phyloP scores from a whole-genome alignment of 805 yeast genomes.

The Spencermartinsiella europaea region DNA sequence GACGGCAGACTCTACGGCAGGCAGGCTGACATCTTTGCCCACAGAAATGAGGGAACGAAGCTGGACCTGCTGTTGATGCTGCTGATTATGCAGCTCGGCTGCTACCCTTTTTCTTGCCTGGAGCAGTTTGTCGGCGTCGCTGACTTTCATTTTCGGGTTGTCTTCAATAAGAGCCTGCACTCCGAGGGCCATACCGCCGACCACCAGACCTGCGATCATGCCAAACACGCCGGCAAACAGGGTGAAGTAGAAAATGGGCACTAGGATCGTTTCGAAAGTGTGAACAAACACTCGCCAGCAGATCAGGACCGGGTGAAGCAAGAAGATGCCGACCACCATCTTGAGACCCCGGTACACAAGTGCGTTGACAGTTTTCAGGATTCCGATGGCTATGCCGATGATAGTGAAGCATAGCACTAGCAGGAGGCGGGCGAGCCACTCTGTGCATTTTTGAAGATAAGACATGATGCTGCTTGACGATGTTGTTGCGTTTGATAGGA shows the following conservation, averaged over 20 bases:
- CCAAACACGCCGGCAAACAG: constrained; percentile 18
- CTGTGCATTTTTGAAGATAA: background rate
- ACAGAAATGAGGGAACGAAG: background rate
- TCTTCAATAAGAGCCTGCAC: constrained; percentile 14
- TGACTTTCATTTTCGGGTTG: background rate
- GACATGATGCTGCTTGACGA: background rate
- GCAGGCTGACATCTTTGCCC: background rate
- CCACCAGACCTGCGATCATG: constrained; percentile 18
- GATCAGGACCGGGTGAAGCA: constrained; percentile 7
- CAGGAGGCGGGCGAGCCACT: background rate
- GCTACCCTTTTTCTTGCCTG: background rate
- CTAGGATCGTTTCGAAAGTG: constrained; percentile 13
- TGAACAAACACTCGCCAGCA: constrained; percentile 12
- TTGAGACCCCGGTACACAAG: background rate
- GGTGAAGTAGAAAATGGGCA: constrained; percentile 20
- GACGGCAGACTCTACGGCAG: background rate
- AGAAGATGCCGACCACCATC: background rate
- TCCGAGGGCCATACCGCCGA: constrained; percentile 17
- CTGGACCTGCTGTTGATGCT: too few relatives aligned
- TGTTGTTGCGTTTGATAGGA: background rate
- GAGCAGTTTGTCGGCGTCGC: background rate
- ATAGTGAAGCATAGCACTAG: background rate
- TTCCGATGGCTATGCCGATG: background rate
- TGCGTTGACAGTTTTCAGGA: background rate
- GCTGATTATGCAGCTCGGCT: too few relatives aligned